Evolutionary conservation across 495 filamentous ascomycete species (phyloP).

Genomic region (Aspergillus mulundensis): DNA sequence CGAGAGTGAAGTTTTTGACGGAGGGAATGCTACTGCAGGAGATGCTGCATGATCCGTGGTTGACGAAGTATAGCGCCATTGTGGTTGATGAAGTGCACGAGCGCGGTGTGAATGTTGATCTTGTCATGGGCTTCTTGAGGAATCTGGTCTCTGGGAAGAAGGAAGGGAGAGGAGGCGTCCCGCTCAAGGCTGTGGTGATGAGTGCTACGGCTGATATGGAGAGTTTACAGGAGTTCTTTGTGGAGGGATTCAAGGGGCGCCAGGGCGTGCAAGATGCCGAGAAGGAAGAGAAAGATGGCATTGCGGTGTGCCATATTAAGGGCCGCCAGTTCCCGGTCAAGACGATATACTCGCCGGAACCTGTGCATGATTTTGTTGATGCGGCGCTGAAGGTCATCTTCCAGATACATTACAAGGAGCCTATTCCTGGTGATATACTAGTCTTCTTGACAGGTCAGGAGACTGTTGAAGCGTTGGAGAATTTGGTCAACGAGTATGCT

Average conservation of each 20-base stretch:
- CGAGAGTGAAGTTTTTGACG: conserved; percentile 87
- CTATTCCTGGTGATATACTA: conserved; percentile 87
- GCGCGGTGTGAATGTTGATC: conserved; percentile 91
- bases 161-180: conserved; percentile 60
- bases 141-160: conserved; percentile 57
- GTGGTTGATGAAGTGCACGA: conserved; percentile 98
- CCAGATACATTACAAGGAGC: conserved; percentile 81
- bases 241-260: conserved; percentile 32
- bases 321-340: conserved; percentile 87
- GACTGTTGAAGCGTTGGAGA: conserved; percentile 78
- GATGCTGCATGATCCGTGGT: conserved; percentile 77
- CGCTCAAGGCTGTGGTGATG: conserved; percentile 91
- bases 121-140: conserved; percentile 82
- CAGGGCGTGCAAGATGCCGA: conserved; percentile 10
- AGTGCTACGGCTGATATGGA: conserved; percentile 92
- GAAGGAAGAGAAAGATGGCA: conserved; percentile 19
- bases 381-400: conserved; percentile 79
- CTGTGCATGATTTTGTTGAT: conserved; percentile 80
- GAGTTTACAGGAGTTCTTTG: conserved; percentile 70
- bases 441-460: conserved; percentile 95
- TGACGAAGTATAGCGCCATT: conserved; percentile 81
- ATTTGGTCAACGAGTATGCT: conserved; percentile 75
- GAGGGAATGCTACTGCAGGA: conserved; percentile 98
- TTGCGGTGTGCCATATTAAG: conserved; percentile 68
- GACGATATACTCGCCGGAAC: conserved; percentile 67